A percentile compares a stretch with the other conserved stretches of the same genome.
These are phyloP conservation scores for Brettanomyces bruxellensis DNA, from an alignment of 805 yeast genomes.

Conservation along the genomic window DNA sequence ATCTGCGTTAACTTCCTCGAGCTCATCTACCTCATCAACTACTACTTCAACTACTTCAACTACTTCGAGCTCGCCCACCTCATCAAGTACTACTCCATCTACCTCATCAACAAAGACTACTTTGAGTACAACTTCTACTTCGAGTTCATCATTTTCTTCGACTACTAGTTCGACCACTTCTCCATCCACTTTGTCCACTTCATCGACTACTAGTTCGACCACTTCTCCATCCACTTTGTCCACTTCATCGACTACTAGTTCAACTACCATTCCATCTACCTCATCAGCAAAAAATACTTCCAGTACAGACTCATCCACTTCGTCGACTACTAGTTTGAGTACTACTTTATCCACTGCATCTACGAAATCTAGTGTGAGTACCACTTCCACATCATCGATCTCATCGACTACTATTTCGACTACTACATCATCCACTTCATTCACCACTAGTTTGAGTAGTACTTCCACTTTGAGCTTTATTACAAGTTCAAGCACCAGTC, in stretches of 20 bases:
- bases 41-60: neutral
- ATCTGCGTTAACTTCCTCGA: neutral
- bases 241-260: neutral
- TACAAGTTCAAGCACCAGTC: neutral
- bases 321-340: conserved; percentile 2
- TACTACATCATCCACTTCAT: neutral
- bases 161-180: neutral
- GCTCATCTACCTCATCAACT: too few relatives aligned
- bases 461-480: too few relatives aligned
- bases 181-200: neutral
- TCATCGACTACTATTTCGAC: neutral
- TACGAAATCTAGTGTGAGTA: too few relatives aligned
- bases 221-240: neutral
- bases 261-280: too few relatives aligned
- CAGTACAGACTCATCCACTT: neutral
- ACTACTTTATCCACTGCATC: neutral
- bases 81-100: neutral
- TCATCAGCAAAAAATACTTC: too few relatives aligned
- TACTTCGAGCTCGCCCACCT: neutral
- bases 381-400: too few relatives aligned
- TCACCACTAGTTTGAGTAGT: neutral
- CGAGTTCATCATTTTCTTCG: neutral
- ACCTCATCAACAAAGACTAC: neutral
- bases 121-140: neutral
- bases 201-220: neutral